A percentile compares a stretch with the other conserved stretches of the same genome.
Conservation (phyloP, 2,329 filamentous ascomycete genomes). For the Hypoxylon sp. region DNA sequence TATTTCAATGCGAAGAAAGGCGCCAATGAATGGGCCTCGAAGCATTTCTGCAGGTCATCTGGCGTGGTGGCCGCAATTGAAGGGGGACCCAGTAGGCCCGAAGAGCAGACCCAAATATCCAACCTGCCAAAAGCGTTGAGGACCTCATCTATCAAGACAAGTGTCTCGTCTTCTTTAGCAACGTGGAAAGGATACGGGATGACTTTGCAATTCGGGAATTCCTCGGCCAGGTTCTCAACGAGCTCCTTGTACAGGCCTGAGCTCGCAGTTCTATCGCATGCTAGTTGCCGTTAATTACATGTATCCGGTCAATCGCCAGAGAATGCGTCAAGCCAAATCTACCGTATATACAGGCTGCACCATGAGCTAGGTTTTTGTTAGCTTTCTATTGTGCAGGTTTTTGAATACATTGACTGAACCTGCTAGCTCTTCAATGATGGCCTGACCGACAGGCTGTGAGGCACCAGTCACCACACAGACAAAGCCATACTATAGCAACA, state of each 20-base stretch:
- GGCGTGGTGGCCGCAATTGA: slow-evolving; percentile 70
- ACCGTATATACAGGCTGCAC: slow-evolving; percentile 75
- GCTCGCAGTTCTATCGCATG: slow-evolving; percentile 63
- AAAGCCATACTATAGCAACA: slow-evolving; percentile 69
- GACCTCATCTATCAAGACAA: slow-evolving; percentile 73
- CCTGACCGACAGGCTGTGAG: slow-evolving; percentile 71
- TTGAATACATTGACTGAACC: slow-evolving; percentile 54
- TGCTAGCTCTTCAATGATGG: slow-evolving; percentile 72
- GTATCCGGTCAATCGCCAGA: not conserved
- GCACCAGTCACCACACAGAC: slow-evolving; percentile 75
- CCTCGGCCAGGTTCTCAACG: slow-evolving; percentile 59
- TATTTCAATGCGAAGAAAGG: slow-evolving; percentile 77
- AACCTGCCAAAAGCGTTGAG: slow-evolving; percentile 72
- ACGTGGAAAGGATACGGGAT: slow-evolving; percentile 73
- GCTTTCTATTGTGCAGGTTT: slow-evolving; percentile 6
- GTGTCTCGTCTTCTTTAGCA: slow-evolving; percentile 71
- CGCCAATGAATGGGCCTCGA: slow-evolving; percentile 72
- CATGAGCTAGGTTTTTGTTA: slow-evolving; percentile 64
- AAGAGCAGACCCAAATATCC: slow-evolving; percentile 73
- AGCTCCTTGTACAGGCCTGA: slow-evolving; percentile 59
- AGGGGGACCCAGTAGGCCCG: slow-evolving; percentile 70
- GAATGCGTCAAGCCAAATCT: slow-evolving; percentile 6
- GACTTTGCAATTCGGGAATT: slow-evolving; percentile 69
- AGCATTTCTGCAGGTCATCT: slow-evolving; percentile 68
- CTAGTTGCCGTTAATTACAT: slow-evolving; percentile 53